A percentile compares a stretch with the other conserved stretches of the same genome.
phyloP scores from a whole-genome alignment of 2,329 filamentous ascomycete genomes.

The Aspergillus uvarum region DNA sequence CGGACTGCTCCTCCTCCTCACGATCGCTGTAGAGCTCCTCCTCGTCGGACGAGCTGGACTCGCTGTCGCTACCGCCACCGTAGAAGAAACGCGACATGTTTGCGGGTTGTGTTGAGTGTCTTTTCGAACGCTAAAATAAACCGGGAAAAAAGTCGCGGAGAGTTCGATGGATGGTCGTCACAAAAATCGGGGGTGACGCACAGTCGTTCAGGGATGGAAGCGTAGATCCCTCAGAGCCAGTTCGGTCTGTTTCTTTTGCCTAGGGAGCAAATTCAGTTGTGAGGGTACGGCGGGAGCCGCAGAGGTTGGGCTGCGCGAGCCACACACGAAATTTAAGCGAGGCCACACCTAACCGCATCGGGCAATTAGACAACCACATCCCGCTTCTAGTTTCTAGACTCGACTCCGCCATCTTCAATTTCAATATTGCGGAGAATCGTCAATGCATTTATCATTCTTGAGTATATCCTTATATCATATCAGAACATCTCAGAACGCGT shows the following conservation, averaged over 20 bases:
- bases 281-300: slow-evolving; percentile 27
- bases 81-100: slow-evolving; percentile 97
- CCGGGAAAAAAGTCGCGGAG: slow-evolving; percentile 22
- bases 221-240: slow-evolving; percentile 7
- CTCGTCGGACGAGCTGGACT: slow-evolving; percentile 89
- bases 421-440: slow-evolving; percentile 2
- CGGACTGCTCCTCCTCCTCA: slow-evolving; percentile 63
- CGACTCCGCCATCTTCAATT: slow-evolving; percentile 8
- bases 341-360: slow-evolving; percentile 37
- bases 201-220: not conserved
- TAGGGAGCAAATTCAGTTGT: slow-evolving; percentile 27
- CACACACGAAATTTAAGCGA: slow-evolving; percentile 50
- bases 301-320: slow-evolving; percentile 31
- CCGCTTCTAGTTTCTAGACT: not conserved
- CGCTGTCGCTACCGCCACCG: slow-evolving; percentile 91
- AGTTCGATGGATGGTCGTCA: slow-evolving; percentile 26
- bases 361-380: slow-evolving; percentile 22
- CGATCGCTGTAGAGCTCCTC: slow-evolving; percentile 87
- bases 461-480: too few relatives aligned
- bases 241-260: slow-evolving; percentile 15
- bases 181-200: slow-evolving; percentile 16
- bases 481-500: not conserved
- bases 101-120: slow-evolving; percentile 27
- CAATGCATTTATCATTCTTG: not conserved
- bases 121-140: slow-evolving; percentile 14